Evolutionary conservation across 2,329 filamentous ascomycete genomes (phyloP).

Genomic region (Teratosphaeria viscida): DNA sequence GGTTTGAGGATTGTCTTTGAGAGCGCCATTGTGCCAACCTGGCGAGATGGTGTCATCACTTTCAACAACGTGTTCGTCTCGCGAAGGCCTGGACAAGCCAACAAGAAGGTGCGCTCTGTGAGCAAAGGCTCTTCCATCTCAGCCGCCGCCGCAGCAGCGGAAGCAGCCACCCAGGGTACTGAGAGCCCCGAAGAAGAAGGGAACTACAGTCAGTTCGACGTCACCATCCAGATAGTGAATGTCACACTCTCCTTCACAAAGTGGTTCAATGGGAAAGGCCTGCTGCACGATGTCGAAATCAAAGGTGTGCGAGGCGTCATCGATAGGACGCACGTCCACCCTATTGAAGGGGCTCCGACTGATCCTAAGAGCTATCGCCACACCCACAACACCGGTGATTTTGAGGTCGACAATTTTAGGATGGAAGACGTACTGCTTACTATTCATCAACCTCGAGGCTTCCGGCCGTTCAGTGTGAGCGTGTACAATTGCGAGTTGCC

Average conservation of each 20-base stretch:
- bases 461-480: constrained; percentile 90
- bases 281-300: constrained; percentile 84
- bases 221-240: constrained; percentile 90
- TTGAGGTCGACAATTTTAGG: constrained; percentile 94
- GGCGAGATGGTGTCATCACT: constrained; percentile 88
- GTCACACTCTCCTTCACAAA: constrained; percentile 96
- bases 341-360: constrained; percentile 45
- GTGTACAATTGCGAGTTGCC: constrained; percentile 94
- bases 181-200: constrained; percentile 57
- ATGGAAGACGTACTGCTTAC: constrained; percentile 89
- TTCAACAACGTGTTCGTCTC: constrained; percentile 97
- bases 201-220: constrained; percentile 95
- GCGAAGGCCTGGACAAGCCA: constrained; percentile 70
- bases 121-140: constrained; percentile 82
- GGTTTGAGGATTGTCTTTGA: constrained; percentile 93
- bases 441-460: constrained; percentile 77
- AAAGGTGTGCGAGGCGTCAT: constrained; percentile 87
- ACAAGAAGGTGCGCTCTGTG: constrained; percentile 44
- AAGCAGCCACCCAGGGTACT: constrained; percentile 41
- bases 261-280: constrained; percentile 95
- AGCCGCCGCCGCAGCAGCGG: constrained; percentile 74
- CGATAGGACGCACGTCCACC: constrained; percentile 74
- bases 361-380: constrained; percentile 84
- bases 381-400: constrained; percentile 81
- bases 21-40: constrained; percentile 92